A percentile compares a stretch with the other conserved stretches of the same genome.
Conservation (phyloP, 306 rosid species). For the Chamaecrista fasciculata region DNA sequence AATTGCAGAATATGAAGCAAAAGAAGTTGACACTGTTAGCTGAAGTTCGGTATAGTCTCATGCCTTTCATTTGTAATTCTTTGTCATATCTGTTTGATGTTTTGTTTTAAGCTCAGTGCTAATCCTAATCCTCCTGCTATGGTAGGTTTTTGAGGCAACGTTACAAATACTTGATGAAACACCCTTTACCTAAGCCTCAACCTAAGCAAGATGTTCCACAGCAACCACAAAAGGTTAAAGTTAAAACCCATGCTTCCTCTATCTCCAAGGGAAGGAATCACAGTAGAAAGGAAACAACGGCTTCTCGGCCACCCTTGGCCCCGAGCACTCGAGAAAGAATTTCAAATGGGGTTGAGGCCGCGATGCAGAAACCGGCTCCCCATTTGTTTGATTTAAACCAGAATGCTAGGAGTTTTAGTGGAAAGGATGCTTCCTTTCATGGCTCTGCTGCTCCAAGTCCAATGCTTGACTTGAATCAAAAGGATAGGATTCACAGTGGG, state of each 20-base stretch:
- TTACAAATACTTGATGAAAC: slow-evolving; percentile 51
- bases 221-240: slow-evolving; percentile 38
- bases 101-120: background rate
- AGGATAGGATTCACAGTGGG: slow-evolving; percentile 57
- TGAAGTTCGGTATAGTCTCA: slow-evolving; percentile 68
- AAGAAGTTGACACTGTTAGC: slow-evolving; percentile 54
- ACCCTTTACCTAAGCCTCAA: slow-evolving; percentile 46
- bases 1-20: slow-evolving; percentile 52
- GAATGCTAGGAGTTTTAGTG: slow-evolving; percentile 48
- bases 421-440: slow-evolving; percentile 49
- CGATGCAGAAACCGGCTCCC: slow-evolving; percentile 45
- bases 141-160: slow-evolving; percentile 82
- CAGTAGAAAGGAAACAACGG: slow-evolving; percentile 48
- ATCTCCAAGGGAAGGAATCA: slow-evolving; percentile 51
- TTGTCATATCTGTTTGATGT: background rate
- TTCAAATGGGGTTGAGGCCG: slow-evolving; percentile 36
- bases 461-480: slow-evolving; percentile 56
- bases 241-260: slow-evolving; percentile 38
- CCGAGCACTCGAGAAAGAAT: slow-evolving; percentile 48
- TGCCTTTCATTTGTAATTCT: background rate
- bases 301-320: slow-evolving; percentile 26
- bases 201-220: slow-evolving; percentile 40
- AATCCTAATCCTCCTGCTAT: slow-evolving; percentile 13
- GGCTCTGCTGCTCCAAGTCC: slow-evolving; percentile 43
- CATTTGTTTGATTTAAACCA: slow-evolving; percentile 64